Evolutionary conservation across 2,329 filamentous ascomycete genomes (phyloP), one percentile per base, ranked within the genome.

Genomic region (Penicillium sp.): DNA sequence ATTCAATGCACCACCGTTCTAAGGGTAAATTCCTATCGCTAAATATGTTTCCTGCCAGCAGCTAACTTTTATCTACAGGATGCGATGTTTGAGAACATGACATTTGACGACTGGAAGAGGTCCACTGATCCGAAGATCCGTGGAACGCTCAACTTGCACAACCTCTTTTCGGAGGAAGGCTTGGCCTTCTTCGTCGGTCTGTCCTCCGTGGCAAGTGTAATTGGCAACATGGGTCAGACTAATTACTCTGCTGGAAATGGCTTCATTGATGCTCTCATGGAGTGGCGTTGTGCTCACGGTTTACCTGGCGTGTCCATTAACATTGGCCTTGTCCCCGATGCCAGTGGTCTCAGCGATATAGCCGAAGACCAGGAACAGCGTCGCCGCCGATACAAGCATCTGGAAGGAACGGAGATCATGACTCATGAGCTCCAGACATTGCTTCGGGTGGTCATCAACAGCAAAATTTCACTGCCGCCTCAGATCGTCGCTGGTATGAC

Each of bases 231-330:
- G 5, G 81, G 82, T 0, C 84, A 86, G 55, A 78, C 81, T 13
- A 84, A 84, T 66, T 86, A 86, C 56, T 79, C 81, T 2, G 81
- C 82, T 0, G 83, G 80, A 5, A 83, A 83, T 61, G 52, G 51
- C 3, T 63, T 60, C 46, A 60, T 63, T 21, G 63, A 64, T 24
- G 55, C 46, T 7, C 53, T 66, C 26, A 60, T 61, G 59, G 56
- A 53, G 28, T 60, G 59, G 59, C 56, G 59, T 16, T 54, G 52
- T 1, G 48, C 34, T 13, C 48, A 59, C 13, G 52, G 54, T 2
- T 48, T 64, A 1, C 29, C 53, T 2, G 62, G 62, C 1, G 40
- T 57, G 26, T 56, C 52, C 5, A 63, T 64, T 21, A 64, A 64
- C 33, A 57, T 63, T 40, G 62, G 62, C 5, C 56, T 64, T 9